Evolutionary conservation across 1,284 basidiomycete genomes (phyloP), one percentile per base, ranked within the genome.

Genomic region (Athelia psychrophila): DNA sequence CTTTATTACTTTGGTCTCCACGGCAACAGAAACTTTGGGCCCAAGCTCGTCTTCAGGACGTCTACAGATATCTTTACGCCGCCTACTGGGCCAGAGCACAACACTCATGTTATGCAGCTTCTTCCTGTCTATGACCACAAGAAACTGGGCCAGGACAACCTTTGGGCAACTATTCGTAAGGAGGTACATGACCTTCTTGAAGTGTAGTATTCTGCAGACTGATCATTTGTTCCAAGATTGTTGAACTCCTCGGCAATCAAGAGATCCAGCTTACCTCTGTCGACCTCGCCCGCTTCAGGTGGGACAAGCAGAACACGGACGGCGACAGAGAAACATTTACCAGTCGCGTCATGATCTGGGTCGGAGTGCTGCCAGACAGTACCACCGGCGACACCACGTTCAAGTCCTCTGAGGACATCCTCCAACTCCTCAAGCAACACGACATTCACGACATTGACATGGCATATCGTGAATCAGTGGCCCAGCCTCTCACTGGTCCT

Each of bases 261-360:
- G 30, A 64, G 2, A 69, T 73, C 58, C 47, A 58, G 54, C 22
- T 53, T 45, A 53, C 68, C 0, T 69, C 65, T 32, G 56, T 73
- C 59, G 71, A 73, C 56, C 58, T 72, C 36, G 68, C 64, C 53
- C 68, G 67, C 5, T 76, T 76, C 60, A 62, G 54, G 8, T 73
- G 70, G 70, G 49, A 56, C 24, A 54, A 59, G 30, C 42, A 58
- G 47, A 51, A 47, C 25, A 42, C 36, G 47, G 59, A 51, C 48
- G 42, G 36, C 45, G 52, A 57, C 45, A 53, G 60, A 45, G 46
- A 56, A 38, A 35, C 35, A 54, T 57, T 59, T 50, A 47, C 56
- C 57, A 64, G 56, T 49, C 53, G 58, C 51, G 51, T 61, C 20
- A 75, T 72, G 3, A 70, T 76, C 56, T 75, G 73, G 73, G 54